Conservation (phyloP, 2,329 filamentous ascomycete species). For the Penicillium sp. region DNA sequence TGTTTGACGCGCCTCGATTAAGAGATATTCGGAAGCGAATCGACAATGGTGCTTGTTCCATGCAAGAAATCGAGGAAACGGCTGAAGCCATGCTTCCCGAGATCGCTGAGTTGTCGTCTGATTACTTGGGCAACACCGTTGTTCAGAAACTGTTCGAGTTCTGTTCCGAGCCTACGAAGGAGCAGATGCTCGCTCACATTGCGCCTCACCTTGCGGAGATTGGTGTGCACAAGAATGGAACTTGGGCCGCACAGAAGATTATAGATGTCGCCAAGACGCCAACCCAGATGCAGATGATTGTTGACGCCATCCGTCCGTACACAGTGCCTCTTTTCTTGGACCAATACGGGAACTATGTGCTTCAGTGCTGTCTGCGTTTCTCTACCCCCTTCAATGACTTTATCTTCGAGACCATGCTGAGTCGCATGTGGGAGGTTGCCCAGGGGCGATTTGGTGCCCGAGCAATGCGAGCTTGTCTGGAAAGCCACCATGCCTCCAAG, state of each 20-base stretch:
- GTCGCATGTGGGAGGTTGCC: slow-evolving; percentile 84
- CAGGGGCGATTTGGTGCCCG: slow-evolving; percentile 92
- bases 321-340: slow-evolving; percentile 89
- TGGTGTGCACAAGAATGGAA: slow-evolving; percentile 97
- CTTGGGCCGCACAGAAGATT: slow-evolving; percentile 98
- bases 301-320: slow-evolving; percentile 76
- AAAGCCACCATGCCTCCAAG: slow-evolving; percentile 91
- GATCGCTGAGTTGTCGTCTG: slow-evolving; percentile 87
- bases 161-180: slow-evolving; percentile 83
- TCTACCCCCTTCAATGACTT: slow-evolving; percentile 85
- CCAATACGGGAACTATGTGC: slow-evolving; percentile 96
- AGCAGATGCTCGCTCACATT: slow-evolving; percentile 84
- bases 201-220: slow-evolving; percentile 91
- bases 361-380: slow-evolving; percentile 94
- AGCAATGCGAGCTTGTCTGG: slow-evolving; percentile 92
- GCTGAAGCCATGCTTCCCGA: slow-evolving; percentile 93
- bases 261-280: slow-evolving; percentile 90
- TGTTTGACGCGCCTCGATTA: slow-evolving; percentile 89
- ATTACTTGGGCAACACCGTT: slow-evolving; percentile 98
- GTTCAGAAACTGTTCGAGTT: slow-evolving; percentile 98
- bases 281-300: slow-evolving; percentile 74
- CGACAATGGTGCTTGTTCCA: slow-evolving; percentile 83
- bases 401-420: slow-evolving; percentile 96
- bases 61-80: slow-evolving; percentile 84
- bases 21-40: slow-evolving; percentile 96